Conservation (phyloP, 1,139 yeast species). For the Hansenula lynferdii region DNA sequence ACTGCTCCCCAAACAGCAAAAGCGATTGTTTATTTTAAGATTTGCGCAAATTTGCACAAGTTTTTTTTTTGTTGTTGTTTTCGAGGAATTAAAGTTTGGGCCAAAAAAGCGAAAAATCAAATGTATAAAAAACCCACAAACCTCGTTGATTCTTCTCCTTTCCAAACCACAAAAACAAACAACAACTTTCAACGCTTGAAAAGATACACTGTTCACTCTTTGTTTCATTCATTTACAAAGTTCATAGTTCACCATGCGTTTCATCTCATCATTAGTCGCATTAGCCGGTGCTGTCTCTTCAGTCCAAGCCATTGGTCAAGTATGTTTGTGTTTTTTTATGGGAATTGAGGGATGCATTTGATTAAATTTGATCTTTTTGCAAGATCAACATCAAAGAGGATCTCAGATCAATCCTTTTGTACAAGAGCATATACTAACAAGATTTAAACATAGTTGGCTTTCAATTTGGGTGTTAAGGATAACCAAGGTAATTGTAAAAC, state of each 20-base stretch:
- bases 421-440: conserved; percentile 28
- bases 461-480: conserved; percentile 75
- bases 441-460: conserved; percentile 40
- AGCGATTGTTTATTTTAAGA: no score
- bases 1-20: no score
- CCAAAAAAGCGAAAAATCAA: background rate
- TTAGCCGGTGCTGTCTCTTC: conserved; percentile 18
- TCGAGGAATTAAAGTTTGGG: no score
- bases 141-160: background rate
- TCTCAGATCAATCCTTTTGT: no score
- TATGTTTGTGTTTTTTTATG: background rate
- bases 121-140: background rate
- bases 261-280: conserved; percentile 13
- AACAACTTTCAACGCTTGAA: no score
- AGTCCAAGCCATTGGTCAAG: conserved; percentile 20
- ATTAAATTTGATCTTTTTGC: no score
- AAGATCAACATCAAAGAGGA: no score
- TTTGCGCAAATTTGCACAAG: no score
- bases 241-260: conserved; percentile 20
- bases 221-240: conserved; percentile 16
- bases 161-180: no score
- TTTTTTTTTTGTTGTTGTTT: background rate
- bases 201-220: no score
- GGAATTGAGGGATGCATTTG: no score
- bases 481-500: conserved; percentile 70